Evolutionary conservation across 129 eudicot genomes (phyloP).

Genomic region (Flaveria trinervia): DNA sequence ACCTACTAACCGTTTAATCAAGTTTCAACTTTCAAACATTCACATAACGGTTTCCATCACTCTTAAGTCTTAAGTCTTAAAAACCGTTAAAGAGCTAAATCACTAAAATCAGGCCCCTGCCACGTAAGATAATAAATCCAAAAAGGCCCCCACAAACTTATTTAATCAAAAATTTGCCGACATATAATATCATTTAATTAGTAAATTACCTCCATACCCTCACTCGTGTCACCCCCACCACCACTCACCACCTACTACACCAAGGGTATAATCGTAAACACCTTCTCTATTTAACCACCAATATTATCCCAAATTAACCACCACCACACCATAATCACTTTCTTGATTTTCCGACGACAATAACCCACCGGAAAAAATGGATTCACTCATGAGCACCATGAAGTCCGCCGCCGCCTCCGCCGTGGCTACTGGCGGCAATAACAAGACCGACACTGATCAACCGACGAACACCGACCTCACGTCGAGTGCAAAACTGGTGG

Average conservation of each 20-base stretch:
- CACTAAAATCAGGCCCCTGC: not conserved
- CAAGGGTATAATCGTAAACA: conserved; percentile 31
- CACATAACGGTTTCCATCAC: too few species aligned
- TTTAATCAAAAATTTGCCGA: not conserved
- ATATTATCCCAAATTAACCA: not conserved
- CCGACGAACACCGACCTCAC: conserved; percentile 37
- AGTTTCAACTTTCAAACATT: too few species aligned
- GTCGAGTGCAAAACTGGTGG: conserved; percentile 52
- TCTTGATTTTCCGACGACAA: not conserved
- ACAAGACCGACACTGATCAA: conserved; percentile 14
- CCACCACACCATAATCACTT: not conserved
- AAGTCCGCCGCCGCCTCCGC: conserved; percentile 23
- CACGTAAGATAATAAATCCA: conserved; percentile 5
- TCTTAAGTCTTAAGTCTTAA: not conserved
- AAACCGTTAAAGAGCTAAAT: not conserved
- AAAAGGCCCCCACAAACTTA: conserved; percentile 11
- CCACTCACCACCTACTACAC: conserved; percentile 1
- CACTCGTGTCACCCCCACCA: conserved; percentile 18
- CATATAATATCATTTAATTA: not conserved
- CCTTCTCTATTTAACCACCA: conserved; percentile 8
- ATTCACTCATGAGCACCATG: conserved; percentile 21
- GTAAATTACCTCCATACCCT: conserved; percentile 26
- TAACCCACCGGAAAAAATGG: conserved; percentile 23
- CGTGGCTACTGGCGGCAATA: conserved; percentile 4
- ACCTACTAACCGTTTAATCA: too few species aligned